Base-by-base conservation (phyloP, 345 rosid species). In the Acer saccharum region DNA sequence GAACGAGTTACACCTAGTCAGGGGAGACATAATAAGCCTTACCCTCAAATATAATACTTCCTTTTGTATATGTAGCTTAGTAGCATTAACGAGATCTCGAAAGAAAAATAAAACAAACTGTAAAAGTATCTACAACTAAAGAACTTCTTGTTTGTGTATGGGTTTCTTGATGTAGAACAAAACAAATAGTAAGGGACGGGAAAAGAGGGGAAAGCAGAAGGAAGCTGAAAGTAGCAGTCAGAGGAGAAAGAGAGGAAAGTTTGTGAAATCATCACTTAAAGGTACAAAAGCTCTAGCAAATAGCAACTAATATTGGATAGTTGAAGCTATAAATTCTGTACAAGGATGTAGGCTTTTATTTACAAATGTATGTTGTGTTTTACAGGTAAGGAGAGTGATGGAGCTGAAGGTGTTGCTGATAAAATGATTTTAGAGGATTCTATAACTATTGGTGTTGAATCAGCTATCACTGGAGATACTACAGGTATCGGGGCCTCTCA, bases 191-290 rank as follows among this genome's bases (percentile, higher is more conserved):
- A 35, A 35, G 39, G 39, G 39, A 35, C 39, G 39, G 39, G 39
- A 35, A 35, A 35, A 35, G 39, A 35, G 39, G 39, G 39, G 46
- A 43, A 43, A 32, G 69, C 69, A 52, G 35, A 77, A 67, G 41
- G 21, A 58, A 54, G 48, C 14, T 69, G 55, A 2, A 17, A 29
- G 16, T 32, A 50, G 32, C 55, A 71, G 52, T n/a, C 7, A 6
- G 21, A 46, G 27, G 46, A 68, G 72, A 72, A 72, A 65, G 73
- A 66, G 61, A 72, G 72, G 73, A 65, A 54, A 20, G 39, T 52
- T 13, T 3, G 41, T 18, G 12, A 78, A 66, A 68, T 41, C 52
- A 27, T 44, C 10, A 8, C 46, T 43, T 9, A 43, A 9, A 43
- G 46, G 72, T 39, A 48, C 1, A 10, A 7, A 57, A 68, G 29